A percentile compares a stretch with the other conserved stretches of the same genome.
Evolutionary conservation across 768 basidiomycete genomes (phyloP).

Genomic region (Pulveroboletus sp.): DNA sequence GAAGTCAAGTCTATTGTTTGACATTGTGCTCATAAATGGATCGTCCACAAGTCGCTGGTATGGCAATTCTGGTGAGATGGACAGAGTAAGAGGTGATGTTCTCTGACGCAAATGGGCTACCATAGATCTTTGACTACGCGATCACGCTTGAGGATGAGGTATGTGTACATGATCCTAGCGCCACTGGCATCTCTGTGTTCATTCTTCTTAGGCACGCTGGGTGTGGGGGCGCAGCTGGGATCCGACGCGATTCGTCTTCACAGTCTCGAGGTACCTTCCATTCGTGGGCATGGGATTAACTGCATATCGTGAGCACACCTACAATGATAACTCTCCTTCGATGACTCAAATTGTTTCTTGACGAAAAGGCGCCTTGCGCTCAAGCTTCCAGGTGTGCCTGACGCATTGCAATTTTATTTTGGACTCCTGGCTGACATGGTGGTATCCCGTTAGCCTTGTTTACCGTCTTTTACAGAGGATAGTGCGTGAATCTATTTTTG

Average conservation of each 20-base stretch:
- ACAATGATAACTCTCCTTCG: too few species aligned
- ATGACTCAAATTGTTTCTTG: neutral
- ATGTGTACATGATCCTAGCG: neutral
- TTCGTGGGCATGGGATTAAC: conserved; percentile 11
- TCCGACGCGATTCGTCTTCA: conserved; percentile 12
- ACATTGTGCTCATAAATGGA: neutral
- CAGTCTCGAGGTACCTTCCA: conserved; percentile 20
- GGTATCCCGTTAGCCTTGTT: conserved; percentile 1
- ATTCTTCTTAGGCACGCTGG: conserved; percentile 12
- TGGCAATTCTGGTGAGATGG: conserved; percentile 15
- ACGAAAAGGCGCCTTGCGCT: conserved; percentile 4
- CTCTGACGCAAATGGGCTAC: neutral
- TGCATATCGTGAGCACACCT: conserved; percentile 13
- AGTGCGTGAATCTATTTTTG: conserved; percentile 1
- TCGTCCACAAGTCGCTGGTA: conserved; percentile 11
- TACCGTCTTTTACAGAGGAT: neutral
- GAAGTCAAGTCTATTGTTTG: neutral
- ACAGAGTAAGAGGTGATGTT: neutral
- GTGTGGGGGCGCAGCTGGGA: conserved; percentile 20
- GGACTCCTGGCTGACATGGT: too few species aligned
- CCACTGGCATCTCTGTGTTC: neutral
- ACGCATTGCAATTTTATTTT: neutral
- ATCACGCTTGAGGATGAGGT: conserved; percentile 12
- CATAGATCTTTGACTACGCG: conserved; percentile 10
- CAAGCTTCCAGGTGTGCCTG: conserved; percentile 7